A percentile compares a stretch with the other conserved stretches of the same genome.
Evolutionary conservation across 768 basidiomycete genomes (phyloP).

Genomic region (Botryobasidium botryosum): DNA sequence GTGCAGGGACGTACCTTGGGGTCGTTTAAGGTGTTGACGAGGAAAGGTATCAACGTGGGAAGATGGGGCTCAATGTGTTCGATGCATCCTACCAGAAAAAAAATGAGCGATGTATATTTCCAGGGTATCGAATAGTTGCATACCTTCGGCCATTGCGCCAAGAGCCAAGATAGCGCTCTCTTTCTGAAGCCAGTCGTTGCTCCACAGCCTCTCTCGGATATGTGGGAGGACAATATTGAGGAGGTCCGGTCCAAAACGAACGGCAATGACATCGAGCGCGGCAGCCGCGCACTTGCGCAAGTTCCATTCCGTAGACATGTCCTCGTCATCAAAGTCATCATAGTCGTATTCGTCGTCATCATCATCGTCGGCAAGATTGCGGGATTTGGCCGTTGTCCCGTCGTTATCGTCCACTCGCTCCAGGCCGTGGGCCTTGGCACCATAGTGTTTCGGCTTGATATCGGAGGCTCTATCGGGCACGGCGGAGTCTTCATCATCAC

Average conservation of each 20-base stretch:
- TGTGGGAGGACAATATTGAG: conserved; percentile 76
- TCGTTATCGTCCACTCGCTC: conserved; percentile 42
- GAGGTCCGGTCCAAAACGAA: conserved; percentile 79
- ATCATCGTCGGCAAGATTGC: conserved; percentile 37
- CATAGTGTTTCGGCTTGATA: conserved; percentile 91
- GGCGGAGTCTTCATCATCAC: conserved; percentile 58
- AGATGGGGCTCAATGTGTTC: conserved; percentile 90
- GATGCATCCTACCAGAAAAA: conserved; percentile 58
- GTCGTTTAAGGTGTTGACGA: conserved; percentile 80
- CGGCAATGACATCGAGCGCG: conserved; percentile 89
- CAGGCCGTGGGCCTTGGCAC: conserved; percentile 65
- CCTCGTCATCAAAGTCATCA: conserved; percentile 88
- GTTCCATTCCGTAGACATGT: conserved; percentile 98
- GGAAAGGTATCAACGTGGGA: conserved; percentile 80
- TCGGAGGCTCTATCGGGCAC: conserved; percentile 91
- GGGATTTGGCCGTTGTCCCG: conserved; percentile 2
- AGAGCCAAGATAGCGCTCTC: conserved; percentile 93
- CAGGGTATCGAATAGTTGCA: conserved; percentile 13
- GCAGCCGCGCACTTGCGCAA: conserved; percentile 95
- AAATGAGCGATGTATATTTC: not conserved
- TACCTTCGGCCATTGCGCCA: conserved; percentile 97
- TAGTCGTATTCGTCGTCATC: conserved; percentile 79
- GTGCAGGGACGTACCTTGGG: conserved; percentile 50
- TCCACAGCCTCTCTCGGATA: conserved; percentile 88
- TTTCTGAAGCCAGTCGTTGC: conserved; percentile 77